A percentile compares a stretch with the other conserved stretches of the same genome.
phyloP scores from a whole-genome alignment of 805 yeast genomes.

The Ogataea haglerorum region DNA sequence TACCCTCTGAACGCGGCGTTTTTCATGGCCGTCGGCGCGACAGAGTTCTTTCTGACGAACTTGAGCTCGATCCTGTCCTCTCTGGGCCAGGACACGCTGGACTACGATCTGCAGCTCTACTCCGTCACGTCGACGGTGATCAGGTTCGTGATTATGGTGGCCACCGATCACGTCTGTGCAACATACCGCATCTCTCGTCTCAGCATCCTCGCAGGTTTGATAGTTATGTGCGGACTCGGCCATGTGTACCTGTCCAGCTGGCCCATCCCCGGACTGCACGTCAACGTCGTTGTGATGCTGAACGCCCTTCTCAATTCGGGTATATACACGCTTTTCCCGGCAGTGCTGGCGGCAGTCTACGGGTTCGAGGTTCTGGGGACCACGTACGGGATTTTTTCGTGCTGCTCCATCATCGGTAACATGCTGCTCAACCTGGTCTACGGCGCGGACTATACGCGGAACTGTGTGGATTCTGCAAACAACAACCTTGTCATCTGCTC shows the following conservation, averaged over 20 bases:
- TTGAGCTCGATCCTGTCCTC: constrained; percentile 49
- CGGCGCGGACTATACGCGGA: constrained; percentile 58
- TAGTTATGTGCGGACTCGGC: constrained; percentile 26
- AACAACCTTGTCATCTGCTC: constrained; percentile 33
- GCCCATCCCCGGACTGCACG: constrained; percentile 14
- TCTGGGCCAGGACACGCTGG: constrained; percentile 19
- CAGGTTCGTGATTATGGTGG: constrained; percentile 62
- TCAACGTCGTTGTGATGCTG: constrained; percentile 21
- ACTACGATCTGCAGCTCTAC: constrained; percentile 25
- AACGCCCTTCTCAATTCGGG: constrained; percentile 58
- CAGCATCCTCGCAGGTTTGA: constrained; percentile 25
- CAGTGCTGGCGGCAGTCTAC: constrained; percentile 79
- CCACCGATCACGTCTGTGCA: constrained; percentile 56
- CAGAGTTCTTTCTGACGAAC: constrained; percentile 83
- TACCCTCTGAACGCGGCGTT: constrained; percentile 64
- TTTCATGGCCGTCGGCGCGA: constrained; percentile 71
- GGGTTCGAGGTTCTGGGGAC: constrained; percentile 87
- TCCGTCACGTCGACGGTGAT: constrained; percentile 68
- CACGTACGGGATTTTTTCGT: constrained; percentile 86
- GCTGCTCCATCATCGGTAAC: constrained; percentile 56
- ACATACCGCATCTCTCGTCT: constrained; percentile 27
- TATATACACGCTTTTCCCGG: constrained; percentile 80
- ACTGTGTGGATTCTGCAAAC: constrained; percentile 26
- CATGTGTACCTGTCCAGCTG: constrained; percentile 30
- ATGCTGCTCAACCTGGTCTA: constrained; percentile 57